phyloP scores from a whole-genome alignment of 2,329 filamentous ascomycete species.

The Fusarium torreyae region DNA sequence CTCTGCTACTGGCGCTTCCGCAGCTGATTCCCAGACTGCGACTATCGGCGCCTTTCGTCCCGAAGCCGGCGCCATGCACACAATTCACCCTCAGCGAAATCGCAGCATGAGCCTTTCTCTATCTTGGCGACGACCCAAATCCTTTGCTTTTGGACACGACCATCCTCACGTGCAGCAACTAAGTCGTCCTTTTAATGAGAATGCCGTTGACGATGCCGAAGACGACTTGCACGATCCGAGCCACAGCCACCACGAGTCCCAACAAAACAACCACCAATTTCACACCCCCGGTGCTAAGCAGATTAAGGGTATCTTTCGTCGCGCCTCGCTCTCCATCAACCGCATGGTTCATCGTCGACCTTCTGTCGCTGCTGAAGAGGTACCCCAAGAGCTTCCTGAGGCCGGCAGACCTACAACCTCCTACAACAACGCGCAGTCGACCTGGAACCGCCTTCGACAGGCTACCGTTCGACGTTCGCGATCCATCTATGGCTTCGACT shows the following conservation, averaged over 20 bases:
- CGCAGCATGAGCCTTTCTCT: conserved; percentile 67
- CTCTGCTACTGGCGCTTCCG: conserved; percentile 26
- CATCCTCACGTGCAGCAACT: conserved; percentile 51
- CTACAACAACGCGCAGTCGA: conserved; percentile 57
- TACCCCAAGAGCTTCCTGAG: conserved; percentile 29
- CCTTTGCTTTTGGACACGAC: conserved; percentile 56
- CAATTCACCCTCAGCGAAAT: conserved; percentile 54
- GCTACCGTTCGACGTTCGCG: conserved; percentile 66
- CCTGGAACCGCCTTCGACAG: conserved; percentile 68
- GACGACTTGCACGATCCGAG: conserved; percentile 47
- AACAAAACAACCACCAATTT: conserved; percentile 49
- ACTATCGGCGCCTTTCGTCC: conserved; percentile 3
- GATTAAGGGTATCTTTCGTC: conserved; percentile 67
- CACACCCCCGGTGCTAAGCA: conserved; percentile 50
- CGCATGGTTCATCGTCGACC: conserved; percentile 66
- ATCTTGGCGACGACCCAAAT: conserved; percentile 66
- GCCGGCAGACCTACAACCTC: conserved; percentile 61
- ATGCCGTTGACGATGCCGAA: conserved; percentile 54
- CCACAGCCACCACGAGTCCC: conserved; percentile 41
- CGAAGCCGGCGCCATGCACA: conserved; percentile 23
- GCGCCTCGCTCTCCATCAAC: conserved; percentile 70
- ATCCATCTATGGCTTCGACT: conserved; percentile 61
- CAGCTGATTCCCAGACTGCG: conserved; percentile 22
- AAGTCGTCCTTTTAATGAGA: conserved; percentile 52
- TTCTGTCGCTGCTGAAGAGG: conserved; percentile 57